These are phyloP conservation scores for Trichoderma brevicompactum DNA, from an alignment of 2,329 filamentous ascomycete genomes.

Conservation along the genomic window DNA sequence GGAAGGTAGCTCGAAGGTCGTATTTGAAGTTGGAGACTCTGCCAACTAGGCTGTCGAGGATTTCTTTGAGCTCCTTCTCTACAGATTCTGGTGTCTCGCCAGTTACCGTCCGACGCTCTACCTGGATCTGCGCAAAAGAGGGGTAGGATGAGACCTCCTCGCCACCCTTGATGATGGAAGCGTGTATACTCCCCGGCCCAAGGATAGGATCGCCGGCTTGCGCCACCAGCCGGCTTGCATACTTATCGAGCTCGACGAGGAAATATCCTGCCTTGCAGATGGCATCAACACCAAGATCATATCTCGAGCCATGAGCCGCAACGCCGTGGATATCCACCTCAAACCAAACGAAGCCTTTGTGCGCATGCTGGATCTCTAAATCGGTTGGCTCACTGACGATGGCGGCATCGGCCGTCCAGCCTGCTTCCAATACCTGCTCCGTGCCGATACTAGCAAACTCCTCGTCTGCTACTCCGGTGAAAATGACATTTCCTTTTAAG, in stretches of 20 bases:
- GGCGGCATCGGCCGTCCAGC: slow-evolving; percentile 58
- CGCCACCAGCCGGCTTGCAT: slow-evolving; percentile 42
- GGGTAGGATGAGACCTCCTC: slow-evolving; percentile 59
- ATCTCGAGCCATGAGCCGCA: slow-evolving; percentile 50
- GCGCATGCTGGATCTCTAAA: slow-evolving; percentile 48
- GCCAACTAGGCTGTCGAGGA: slow-evolving; percentile 43
- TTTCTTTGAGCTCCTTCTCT: slow-evolving; percentile 42
- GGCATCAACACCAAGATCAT: slow-evolving; percentile 53
- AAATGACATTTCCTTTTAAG: slow-evolving; percentile 54
- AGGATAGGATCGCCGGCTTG: slow-evolving; percentile 39
- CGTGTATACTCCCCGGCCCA: slow-evolving; percentile 51
- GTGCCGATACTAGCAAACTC: slow-evolving; percentile 57
- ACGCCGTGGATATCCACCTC: slow-evolving; percentile 49
- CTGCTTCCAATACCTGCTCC: slow-evolving; percentile 52
- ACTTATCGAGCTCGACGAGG: slow-evolving; percentile 49
- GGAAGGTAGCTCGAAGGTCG: slow-evolving; percentile 46
- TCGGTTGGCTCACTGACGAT: slow-evolving; percentile 55
- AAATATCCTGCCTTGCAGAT: slow-evolving; percentile 54
- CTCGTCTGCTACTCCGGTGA: slow-evolving; percentile 59
- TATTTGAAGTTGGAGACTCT: slow-evolving; percentile 47
- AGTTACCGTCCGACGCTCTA: slow-evolving; percentile 55
- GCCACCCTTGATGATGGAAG: slow-evolving; percentile 53
- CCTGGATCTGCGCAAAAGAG: slow-evolving; percentile 50
- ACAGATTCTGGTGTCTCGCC: slow-evolving; percentile 48
- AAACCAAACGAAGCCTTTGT: slow-evolving; percentile 57